These are phyloP conservation scores for Trichoderma koningiopsis DNA, from an alignment of 2,329 filamentous ascomycete species.

Conservation along the genomic window DNA sequence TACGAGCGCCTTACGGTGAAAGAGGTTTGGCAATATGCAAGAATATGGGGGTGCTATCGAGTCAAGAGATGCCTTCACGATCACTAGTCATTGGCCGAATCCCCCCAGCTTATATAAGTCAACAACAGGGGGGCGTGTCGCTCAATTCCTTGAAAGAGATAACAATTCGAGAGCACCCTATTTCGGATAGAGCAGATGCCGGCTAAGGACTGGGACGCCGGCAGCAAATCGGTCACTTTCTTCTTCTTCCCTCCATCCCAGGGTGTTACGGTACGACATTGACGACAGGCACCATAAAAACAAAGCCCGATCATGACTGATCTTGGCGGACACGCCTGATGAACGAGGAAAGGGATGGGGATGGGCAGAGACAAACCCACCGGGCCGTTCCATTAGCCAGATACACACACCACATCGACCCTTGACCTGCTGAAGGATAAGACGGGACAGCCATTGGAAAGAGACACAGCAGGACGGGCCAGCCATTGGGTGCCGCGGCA, in stretches of 20 bases:
- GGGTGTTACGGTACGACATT: slow-evolving; percentile 2
- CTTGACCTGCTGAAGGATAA: slow-evolving; percentile 30
- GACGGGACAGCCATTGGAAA: background rate
- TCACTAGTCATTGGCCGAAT: slow-evolving; percentile 1
- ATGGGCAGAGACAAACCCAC: background rate
- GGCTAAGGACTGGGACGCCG: background rate
- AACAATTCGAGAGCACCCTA: background rate
- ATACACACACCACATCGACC: slow-evolving; percentile 11
- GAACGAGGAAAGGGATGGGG: background rate
- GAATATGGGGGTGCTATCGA: background rate
- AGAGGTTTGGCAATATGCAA: slow-evolving; percentile 7
- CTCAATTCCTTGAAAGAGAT: background rate
- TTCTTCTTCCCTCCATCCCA: background rate
- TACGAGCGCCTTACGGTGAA: background rate
- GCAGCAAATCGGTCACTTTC: background rate
- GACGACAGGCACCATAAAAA: background rate
- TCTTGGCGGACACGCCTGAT: background rate
- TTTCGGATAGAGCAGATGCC: background rate
- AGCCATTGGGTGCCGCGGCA: slow-evolving; percentile 11
- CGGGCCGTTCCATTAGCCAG: slow-evolving; percentile 16
- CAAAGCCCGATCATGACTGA: background rate
- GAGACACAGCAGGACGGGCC: slow-evolving; percentile 3
- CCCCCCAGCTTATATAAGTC: background rate
- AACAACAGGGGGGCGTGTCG: background rate
- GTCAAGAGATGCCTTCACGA: background rate